Percentiles rank a stretch among this genome's conserved stretches.
phyloP scores from a whole-genome alignment of 129 eudicot species.

The Chrysanthemum lavandulifolium region DNA sequence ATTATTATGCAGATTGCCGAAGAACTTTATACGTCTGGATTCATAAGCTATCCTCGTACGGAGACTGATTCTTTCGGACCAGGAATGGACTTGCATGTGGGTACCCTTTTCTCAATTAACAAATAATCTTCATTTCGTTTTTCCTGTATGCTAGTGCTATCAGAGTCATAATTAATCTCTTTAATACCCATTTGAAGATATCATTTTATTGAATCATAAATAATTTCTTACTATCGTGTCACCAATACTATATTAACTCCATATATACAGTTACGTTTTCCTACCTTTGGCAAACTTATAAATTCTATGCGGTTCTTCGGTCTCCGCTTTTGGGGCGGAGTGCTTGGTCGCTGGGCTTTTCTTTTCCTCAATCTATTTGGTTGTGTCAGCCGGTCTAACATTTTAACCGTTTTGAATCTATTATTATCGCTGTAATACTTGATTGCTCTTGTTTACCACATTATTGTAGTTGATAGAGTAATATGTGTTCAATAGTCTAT shows the following conservation, averaged over 20 bases:
- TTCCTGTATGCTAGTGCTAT: not conserved
- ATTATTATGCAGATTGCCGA: conserved; percentile 72
- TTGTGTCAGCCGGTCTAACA: too few relatives aligned
- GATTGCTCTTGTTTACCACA: not conserved
- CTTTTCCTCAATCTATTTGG: too few relatives aligned
- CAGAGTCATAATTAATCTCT: not conserved
- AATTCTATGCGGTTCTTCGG: too few relatives aligned
- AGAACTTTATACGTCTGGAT: conserved; percentile 95
- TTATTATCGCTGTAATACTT: too few relatives aligned
- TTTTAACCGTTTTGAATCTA: too few relatives aligned
- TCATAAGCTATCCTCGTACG: conserved; percentile 97
- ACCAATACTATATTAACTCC: conserved; percentile 62
- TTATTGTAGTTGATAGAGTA: not conserved
- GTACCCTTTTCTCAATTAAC: conserved; percentile 18
- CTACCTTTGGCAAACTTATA: not conserved
- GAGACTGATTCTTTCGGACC: conserved; percentile 82
- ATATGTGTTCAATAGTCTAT: not conserved
- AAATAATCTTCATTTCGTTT: not conserved
- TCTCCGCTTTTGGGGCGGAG: too few relatives aligned
- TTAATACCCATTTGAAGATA: conserved; percentile 17
- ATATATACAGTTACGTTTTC: too few relatives aligned
- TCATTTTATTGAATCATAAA: too few relatives aligned
- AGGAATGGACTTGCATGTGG: conserved; percentile 70
- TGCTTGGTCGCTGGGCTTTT: too few relatives aligned
- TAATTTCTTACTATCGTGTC: too few relatives aligned